Percentiles rank a stretch among this genome's conserved stretches.
Evolutionary conservation across 257 asterid genomes (phyloP).

Genomic region (Fraxinus cuspidata): DNA sequence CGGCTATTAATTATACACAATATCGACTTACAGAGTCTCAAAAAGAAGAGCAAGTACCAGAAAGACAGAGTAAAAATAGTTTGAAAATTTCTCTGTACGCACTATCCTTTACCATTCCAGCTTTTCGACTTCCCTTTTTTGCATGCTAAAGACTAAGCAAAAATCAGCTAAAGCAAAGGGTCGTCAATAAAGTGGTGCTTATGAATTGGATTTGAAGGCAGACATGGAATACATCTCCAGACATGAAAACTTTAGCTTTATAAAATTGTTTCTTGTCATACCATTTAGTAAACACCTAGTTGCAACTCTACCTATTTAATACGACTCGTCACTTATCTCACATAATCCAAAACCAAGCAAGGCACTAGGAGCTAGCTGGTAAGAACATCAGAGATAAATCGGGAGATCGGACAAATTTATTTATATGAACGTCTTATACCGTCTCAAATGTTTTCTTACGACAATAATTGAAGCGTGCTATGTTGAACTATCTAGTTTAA

Average conservation of each 20-base stretch:
- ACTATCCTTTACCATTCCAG: not conserved
- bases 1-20: not conserved
- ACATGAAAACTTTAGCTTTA: constrained; percentile 22
- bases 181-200: constrained; percentile 6
- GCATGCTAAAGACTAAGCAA: not conserved
- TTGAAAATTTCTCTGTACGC: not conserved
- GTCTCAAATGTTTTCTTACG: too few species aligned
- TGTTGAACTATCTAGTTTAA: too few species aligned
- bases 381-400: too few species aligned
- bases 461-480: too few species aligned
- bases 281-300: not conserved
- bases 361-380: too few species aligned
- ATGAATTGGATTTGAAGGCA: constrained; percentile 4
- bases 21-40: not conserved
- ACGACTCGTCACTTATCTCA: not conserved
- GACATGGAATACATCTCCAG: not conserved
- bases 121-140: not conserved
- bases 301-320: not conserved
- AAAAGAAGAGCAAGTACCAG: not conserved
- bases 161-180: constrained; percentile 3
- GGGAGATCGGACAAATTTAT: too few species aligned
- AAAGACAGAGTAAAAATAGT: not conserved
- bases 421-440: too few species aligned
- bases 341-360: not conserved
- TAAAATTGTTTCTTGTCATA: constrained; percentile 21